phyloP scores from a whole-genome alignment of 768 basidiomycete genomes.

The Panaeolus cyanescens region DNA sequence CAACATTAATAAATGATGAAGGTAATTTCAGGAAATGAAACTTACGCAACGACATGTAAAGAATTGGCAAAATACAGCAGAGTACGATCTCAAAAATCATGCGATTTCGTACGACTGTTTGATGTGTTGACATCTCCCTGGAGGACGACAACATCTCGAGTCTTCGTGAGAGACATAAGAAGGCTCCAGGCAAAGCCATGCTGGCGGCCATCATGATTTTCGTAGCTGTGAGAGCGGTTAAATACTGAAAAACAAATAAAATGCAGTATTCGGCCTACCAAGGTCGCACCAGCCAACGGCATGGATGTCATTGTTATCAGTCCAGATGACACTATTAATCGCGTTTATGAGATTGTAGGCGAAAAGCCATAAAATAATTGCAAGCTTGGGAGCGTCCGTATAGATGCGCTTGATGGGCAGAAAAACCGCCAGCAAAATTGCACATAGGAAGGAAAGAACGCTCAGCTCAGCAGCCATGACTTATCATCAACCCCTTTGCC shows the following conservation, averaged over 20 bases:
- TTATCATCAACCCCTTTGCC: conserved; percentile 5
- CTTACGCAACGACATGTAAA: conserved; percentile 65
- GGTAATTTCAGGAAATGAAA: conserved; percentile 12
- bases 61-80: conserved; percentile 55
- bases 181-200: conserved; percentile 60
- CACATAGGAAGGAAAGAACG: conserved; percentile 46
- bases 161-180: conserved; percentile 55
- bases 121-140: conserved; percentile 31
- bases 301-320: conserved; percentile 43
- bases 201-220: conserved; percentile 53
- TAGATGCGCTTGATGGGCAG: conserved; percentile 46
- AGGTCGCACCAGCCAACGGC: conserved; percentile 79
- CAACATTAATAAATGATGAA: background rate
- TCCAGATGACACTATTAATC: conserved; percentile 66
- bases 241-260: background rate
- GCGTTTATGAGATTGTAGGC: conserved; percentile 50
- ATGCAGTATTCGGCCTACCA: conserved; percentile 23
- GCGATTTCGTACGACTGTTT: conserved; percentile 39
- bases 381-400: conserved; percentile 45
- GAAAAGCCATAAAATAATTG: conserved; percentile 55
- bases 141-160: conserved; percentile 57
- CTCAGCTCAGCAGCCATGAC: conserved; percentile 38
- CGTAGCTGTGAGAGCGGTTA: conserved; percentile 43
- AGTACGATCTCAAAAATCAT: conserved; percentile 45
- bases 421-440: conserved; percentile 39